Conservation (phyloP, 805 yeast genomes). For the Torulaspora quercuum region DNA sequence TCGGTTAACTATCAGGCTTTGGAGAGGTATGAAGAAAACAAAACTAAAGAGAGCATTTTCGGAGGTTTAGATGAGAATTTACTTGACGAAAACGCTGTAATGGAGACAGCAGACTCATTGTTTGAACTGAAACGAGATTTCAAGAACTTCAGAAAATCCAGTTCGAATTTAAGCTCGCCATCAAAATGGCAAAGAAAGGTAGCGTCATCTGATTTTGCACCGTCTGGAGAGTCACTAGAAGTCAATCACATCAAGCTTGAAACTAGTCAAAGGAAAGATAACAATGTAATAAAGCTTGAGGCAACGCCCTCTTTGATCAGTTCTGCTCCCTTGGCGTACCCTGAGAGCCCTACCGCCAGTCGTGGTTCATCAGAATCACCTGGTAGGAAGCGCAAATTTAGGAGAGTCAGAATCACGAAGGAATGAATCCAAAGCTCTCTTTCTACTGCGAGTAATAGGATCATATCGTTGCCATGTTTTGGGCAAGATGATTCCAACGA, state of each 20-base stretch:
- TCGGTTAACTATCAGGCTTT: conserved; percentile 29
- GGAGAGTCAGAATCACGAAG: conserved; percentile 15
- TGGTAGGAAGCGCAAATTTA: conserved; percentile 16
- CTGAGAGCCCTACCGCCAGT: conserved; percentile 5
- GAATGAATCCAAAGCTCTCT: too few species aligned
- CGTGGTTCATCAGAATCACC: conserved; percentile 14
- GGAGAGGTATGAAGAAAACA: conserved; percentile 18
- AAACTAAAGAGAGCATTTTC: conserved; percentile 5
- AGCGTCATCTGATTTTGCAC: conserved; percentile 11
- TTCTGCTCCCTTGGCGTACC: conserved; percentile 1
- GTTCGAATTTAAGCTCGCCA: conserved; percentile 7
- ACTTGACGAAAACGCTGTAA: not conserved
- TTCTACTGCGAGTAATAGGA: too few species aligned
- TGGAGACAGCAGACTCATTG: conserved; percentile 8
- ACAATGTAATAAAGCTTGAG: not conserved
- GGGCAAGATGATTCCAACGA: conserved; percentile 8
- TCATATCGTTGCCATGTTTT: too few species aligned
- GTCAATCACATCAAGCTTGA: conserved; percentile 1
- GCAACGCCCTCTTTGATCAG: not conserved
- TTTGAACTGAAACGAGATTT: conserved; percentile 6
- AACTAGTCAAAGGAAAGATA: too few species aligned
- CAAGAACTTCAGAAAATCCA: conserved; percentile 5
- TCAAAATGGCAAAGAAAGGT: conserved; percentile 7
- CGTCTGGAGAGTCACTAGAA: conserved; percentile 1
- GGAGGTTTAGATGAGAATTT: conserved; percentile 5